phyloP scores from a whole-genome alignment of 192 early-diverging fungal genomes.

The Mortierella claussenii region DNA sequence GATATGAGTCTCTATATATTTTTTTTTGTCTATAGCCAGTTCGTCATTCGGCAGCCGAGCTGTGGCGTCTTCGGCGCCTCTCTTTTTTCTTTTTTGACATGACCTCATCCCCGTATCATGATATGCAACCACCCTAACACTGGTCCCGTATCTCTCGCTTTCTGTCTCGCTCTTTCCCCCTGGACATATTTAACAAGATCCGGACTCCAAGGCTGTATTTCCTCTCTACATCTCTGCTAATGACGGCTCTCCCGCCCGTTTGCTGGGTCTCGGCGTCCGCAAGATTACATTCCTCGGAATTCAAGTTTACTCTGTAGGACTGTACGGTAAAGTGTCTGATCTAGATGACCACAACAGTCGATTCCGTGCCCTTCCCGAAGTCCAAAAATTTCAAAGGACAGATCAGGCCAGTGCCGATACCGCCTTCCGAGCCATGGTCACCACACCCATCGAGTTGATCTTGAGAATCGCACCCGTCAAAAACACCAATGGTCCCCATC shows the following conservation, averaged over 20 bases:
- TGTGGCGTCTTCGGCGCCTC: too few relatives aligned
- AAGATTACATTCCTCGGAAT: conserved; percentile 65
- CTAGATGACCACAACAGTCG: conserved; percentile 50
- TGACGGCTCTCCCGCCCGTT: conserved; percentile 54
- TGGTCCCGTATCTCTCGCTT: not conserved
- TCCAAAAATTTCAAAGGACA: conserved; percentile 57
- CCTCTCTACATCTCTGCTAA: conserved; percentile 54
- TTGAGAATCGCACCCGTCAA: conserved; percentile 53
- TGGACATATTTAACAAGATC: conserved; percentile 35
- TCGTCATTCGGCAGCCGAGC: too few relatives aligned
- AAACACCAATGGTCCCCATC: conserved; percentile 61
- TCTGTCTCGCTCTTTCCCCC: not conserved
- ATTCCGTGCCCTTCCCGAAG: conserved; percentile 47
- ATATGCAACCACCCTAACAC: too few relatives aligned
- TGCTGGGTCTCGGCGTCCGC: conserved; percentile 64
- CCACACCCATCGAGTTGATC: conserved; percentile 18
- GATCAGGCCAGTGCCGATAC: conserved; percentile 36
- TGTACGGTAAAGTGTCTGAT: conserved; percentile 62
- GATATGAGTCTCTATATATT: too few relatives aligned
- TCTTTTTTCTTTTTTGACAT: too few relatives aligned
- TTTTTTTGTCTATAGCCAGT: too few relatives aligned
- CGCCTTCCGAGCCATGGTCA: conserved; percentile 18
- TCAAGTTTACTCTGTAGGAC: conserved; percentile 63
- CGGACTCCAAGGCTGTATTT: conserved; percentile 50
- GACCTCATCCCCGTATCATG: too few relatives aligned